Evolutionary conservation across 1,284 basidiomycete genomes (phyloP).

Genomic region (Microstroma glucosiphilum): DNA sequence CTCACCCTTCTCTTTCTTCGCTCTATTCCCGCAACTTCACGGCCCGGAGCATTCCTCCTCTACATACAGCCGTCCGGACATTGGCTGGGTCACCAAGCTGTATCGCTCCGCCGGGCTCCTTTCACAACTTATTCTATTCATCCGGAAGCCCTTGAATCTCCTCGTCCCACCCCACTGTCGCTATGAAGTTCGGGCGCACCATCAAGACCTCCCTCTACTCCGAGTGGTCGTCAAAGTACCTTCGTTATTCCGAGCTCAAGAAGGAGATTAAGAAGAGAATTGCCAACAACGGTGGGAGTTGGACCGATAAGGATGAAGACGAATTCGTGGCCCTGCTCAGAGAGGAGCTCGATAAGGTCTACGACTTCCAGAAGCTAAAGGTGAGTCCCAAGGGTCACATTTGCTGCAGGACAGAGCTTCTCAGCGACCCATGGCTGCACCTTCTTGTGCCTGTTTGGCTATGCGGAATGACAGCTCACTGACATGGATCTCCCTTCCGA

Average conservation of each 20-base stretch:
- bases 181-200: slow-evolving; percentile 50
- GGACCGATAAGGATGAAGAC: slow-evolving; percentile 50
- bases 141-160: too few species aligned
- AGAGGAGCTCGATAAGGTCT: slow-evolving; percentile 86
- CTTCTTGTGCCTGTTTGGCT: background rate
- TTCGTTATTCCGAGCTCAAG: slow-evolving; percentile 50
- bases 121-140: too few species aligned
- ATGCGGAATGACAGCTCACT: background rate
- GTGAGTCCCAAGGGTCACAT: slow-evolving; percentile 41
- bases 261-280: slow-evolving; percentile 50
- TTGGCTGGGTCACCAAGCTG: too few species aligned
- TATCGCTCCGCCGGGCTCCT: too few species aligned
- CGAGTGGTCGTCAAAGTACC: slow-evolving; percentile 49
- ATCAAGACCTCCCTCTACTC: slow-evolving; percentile 51
- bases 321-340: slow-evolving; percentile 58
- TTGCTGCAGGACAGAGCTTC: background rate
- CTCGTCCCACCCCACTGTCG: too few species aligned
- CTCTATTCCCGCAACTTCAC: too few species aligned
- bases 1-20: too few species aligned
- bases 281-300: slow-evolving; percentile 42
- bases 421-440: background rate
- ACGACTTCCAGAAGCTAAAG: slow-evolving; percentile 89
- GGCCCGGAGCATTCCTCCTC: too few species aligned
- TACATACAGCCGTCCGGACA: too few species aligned
- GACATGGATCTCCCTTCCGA: background rate